These are phyloP conservation scores for Flagelloscypha sp. DNA, from an alignment of 768 basidiomycete species.

Conservation along the genomic window DNA sequence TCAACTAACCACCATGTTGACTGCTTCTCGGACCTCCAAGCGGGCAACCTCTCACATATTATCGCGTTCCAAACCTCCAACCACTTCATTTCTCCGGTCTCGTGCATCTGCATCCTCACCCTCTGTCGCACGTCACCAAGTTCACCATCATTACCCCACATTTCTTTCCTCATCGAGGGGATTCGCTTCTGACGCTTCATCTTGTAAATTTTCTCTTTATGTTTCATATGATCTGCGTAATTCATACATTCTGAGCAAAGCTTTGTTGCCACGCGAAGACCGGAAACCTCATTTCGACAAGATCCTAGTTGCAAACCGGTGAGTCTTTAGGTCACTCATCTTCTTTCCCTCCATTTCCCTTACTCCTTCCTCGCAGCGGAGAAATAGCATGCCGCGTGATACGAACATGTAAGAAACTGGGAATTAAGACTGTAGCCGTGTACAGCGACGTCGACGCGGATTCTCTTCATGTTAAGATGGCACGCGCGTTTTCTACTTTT, in stretches of 20 bases:
- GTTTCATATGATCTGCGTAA: too few species aligned
- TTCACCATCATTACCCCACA: too few species aligned
- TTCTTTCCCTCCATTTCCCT: not conserved
- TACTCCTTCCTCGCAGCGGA: constrained; percentile 42
- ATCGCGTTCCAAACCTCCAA: too few species aligned
- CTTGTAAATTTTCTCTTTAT: too few species aligned
- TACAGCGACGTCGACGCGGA: constrained; percentile 82
- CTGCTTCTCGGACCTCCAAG: too few species aligned
- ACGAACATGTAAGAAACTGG: constrained; percentile 78
- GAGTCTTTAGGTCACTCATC: constrained; percentile 6
- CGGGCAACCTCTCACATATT: too few species aligned
- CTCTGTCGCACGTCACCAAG: too few species aligned
- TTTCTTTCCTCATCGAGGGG: too few species aligned
- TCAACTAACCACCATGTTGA: too few species aligned
- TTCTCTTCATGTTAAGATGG: constrained; percentile 77
- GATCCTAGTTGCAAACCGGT: constrained; percentile 89
- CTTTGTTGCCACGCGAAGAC: not conserved
- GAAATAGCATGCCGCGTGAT: constrained; percentile 96
- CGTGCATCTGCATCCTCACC: too few species aligned
- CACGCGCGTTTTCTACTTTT: constrained; percentile 20
- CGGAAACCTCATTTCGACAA: constrained; percentile 71
- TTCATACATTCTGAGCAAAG: constrained; percentile 1
- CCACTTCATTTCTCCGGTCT: too few species aligned
- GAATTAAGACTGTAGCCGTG: constrained; percentile 87
- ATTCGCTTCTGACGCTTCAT: too few species aligned